Percentiles rank a stretch among this genome's conserved stretches.
These are phyloP conservation scores for Sphaerulina populicola DNA, from an alignment of 2,329 filamentous ascomycete species.

Conservation along the genomic window DNA sequence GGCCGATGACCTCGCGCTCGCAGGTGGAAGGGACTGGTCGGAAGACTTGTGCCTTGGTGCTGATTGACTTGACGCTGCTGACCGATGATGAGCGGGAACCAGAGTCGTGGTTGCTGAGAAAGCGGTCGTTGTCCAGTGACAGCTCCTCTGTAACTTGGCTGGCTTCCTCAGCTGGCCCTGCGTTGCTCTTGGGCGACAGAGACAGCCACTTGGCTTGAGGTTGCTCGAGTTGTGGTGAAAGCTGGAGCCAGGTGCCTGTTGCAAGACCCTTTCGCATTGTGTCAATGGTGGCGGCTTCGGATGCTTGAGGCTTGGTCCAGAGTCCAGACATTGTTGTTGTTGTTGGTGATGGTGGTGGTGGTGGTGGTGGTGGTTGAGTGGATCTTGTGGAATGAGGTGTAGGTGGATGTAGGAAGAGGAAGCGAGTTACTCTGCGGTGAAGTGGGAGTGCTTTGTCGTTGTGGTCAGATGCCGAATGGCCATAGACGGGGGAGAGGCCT, in stretches of 20 bases:
- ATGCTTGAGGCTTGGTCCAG: conserved; percentile 10
- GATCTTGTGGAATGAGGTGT: neutral
- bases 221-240: conserved; percentile 10
- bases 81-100: conserved; percentile 7
- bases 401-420: neutral
- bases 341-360: neutral
- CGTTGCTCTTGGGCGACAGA: conserved; percentile 1
- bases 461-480: neutral
- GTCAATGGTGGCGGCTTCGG: conserved; percentile 5
- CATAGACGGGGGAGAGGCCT: neutral
- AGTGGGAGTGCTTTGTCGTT: neutral
- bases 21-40: conserved; percentile 3
- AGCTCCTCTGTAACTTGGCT: conserved; percentile 6
- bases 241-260: conserved; percentile 18
- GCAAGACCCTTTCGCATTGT: conserved; percentile 11
- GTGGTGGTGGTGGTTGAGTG: neutral
- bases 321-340: conserved; percentile 16
- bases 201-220: conserved; percentile 9
- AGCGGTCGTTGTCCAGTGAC: conserved; percentile 4
- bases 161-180: conserved; percentile 1
- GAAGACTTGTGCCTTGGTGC: neutral
- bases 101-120: conserved; percentile 8
- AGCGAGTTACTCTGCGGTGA: neutral
- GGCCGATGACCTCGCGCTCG: conserved; percentile 10
- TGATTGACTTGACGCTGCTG: conserved; percentile 4